Percentiles rank a stretch among this genome's conserved stretches.
Conservation (phyloP, 2,329 filamentous ascomycete species). For the Diaporthe sp. region DNA sequence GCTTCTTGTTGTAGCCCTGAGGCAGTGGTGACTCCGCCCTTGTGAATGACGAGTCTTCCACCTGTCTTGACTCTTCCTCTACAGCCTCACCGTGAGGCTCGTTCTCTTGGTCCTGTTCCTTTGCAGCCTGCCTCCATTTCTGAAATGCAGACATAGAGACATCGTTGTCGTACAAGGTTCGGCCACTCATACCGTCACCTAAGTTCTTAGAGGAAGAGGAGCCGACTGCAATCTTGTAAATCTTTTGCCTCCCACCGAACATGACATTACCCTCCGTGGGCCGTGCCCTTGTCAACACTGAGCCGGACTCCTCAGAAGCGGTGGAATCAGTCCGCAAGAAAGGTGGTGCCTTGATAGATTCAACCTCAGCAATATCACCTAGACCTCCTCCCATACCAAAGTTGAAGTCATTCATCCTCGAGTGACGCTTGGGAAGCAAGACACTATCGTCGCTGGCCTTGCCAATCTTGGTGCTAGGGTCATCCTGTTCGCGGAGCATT, state of each 20-base stretch:
- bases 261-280: conserved; percentile 91
- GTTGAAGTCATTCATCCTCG: conserved; percentile 80
- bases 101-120: conserved; percentile 55
- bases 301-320: conserved; percentile 76
- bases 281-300: conserved; percentile 86
- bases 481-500: conserved; percentile 95
- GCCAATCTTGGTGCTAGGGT: conserved; percentile 87
- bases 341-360: conserved; percentile 76
- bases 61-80: conserved; percentile 48
- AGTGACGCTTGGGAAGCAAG: conserved; percentile 83
- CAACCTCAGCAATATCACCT: conserved; percentile 90
- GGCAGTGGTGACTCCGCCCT: conserved; percentile 69
- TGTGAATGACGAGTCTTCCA: conserved; percentile 50
- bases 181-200: conserved; percentile 69
- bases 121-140: conserved; percentile 74
- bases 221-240: conserved; percentile 83
- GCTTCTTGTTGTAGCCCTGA: conserved; percentile 77
- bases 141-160: conserved; percentile 87
- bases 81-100: conserved; percentile 51
- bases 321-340: conserved; percentile 75
- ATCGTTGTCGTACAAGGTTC: conserved; percentile 87
- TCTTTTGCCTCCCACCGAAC: conserved; percentile 95
- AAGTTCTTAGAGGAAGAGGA: conserved; percentile 56
- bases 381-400: conserved; percentile 66
- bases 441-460: conserved; percentile 98